phyloP scores from a whole-genome alignment of 768 basidiomycete genomes.

The Boletellus emodensis region DNA sequence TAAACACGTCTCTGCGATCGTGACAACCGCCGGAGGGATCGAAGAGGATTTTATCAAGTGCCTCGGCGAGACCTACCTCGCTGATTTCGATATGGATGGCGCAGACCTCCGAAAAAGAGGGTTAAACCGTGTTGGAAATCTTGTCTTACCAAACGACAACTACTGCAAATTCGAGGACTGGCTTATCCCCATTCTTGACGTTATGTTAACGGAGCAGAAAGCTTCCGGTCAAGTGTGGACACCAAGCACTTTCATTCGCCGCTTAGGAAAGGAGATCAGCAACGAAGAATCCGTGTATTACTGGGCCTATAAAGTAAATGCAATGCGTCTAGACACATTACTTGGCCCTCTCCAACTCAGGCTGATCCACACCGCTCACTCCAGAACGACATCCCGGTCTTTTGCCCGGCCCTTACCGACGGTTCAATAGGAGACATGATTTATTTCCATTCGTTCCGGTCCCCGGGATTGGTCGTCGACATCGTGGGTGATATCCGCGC shows the following conservation, averaged over 20 bases:
- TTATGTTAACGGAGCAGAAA: conserved; percentile 87
- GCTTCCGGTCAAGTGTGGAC: conserved; percentile 71
- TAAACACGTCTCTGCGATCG: conserved; percentile 82
- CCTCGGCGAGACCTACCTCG: conserved; percentile 92
- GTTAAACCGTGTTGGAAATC: conserved; percentile 97
- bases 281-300: conserved; percentile 98
- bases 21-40: conserved; percentile 97
- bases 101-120: conserved; percentile 81
- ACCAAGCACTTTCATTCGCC: conserved; percentile 87
- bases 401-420: conserved; percentile 97
- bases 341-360: conserved; percentile 11
- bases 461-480: conserved; percentile 81
- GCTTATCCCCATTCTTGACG: conserved; percentile 91
- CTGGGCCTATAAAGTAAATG: conserved; percentile 96
- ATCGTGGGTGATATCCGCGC: conserved; percentile 92
- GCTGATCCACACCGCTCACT: conserved; percentile 25
- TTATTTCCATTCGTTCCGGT: conserved; percentile 95
- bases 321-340: conserved; percentile 14
- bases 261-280: conserved; percentile 96
- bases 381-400: conserved; percentile 97
- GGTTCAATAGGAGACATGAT: conserved; percentile 99
- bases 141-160: conserved; percentile 95
- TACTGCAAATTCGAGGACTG: conserved; percentile 99
- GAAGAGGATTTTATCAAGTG: conserved; percentile 99
- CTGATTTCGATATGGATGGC: conserved; percentile 90